Conservation (phyloP, 1,284 basidiomycete genomes). For the Moesziomyces globuligerus region DNA sequence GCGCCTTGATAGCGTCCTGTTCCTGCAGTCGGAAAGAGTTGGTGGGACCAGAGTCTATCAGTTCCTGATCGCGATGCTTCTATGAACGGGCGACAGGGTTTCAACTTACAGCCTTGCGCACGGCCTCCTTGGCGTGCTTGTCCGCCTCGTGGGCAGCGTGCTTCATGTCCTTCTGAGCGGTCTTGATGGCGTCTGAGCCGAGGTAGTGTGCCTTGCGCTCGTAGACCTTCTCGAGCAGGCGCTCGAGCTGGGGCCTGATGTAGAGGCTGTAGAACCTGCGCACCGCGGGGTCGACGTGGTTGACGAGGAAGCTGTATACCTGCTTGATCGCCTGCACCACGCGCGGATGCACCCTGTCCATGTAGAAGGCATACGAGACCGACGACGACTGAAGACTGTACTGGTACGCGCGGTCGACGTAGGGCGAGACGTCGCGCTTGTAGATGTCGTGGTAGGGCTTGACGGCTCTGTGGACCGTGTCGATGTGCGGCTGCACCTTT, state of each 20-base stretch:
- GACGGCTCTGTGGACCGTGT: conserved; percentile 46
- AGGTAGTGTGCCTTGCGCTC: conserved; percentile 53
- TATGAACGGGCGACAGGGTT: background rate
- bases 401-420: conserved; percentile 48
- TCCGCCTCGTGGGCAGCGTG: conserved; percentile 29
- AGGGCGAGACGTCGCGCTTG: conserved; percentile 63
- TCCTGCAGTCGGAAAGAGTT: too few relatives aligned
- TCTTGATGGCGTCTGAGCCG: conserved; percentile 48
- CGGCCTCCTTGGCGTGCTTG: conserved; percentile 34
- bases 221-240: conserved; percentile 49
- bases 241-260: conserved; percentile 57
- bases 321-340: conserved; percentile 44
- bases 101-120: conserved; percentile 50
- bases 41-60: too few relatives aligned
- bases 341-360: conserved; percentile 58
- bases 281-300: conserved; percentile 53
- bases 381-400: conserved; percentile 44
- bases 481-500: conserved; percentile 59
- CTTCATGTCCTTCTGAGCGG: conserved; percentile 39
- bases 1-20: conserved; percentile 46
- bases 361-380: conserved; percentile 52
- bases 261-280: conserved; percentile 55
- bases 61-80: too few relatives aligned
- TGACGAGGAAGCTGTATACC: conserved; percentile 51
- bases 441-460: conserved; percentile 64